These are phyloP conservation scores for Castanospermum australe DNA, from an alignment of 306 rosid genomes.

Conservation along the genomic window DNA sequence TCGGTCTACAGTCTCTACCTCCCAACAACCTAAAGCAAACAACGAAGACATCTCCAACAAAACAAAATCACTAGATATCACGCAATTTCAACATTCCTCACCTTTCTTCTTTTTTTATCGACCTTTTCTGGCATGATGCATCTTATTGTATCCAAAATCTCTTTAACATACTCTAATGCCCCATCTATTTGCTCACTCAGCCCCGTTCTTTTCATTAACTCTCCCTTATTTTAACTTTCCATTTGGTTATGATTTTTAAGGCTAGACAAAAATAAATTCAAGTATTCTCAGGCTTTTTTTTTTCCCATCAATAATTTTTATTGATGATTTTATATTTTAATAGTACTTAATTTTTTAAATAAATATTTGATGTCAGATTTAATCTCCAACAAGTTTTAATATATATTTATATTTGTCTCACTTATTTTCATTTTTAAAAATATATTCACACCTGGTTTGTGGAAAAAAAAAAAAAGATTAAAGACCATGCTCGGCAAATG, in stretches of 20 bases:
- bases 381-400: not conserved
- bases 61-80: constrained; percentile 45
- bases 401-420: not conserved
- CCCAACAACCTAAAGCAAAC: constrained; percentile 36
- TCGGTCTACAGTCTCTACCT: constrained; percentile 28
- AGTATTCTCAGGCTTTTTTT: not conserved
- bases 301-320: too few relatives aligned
- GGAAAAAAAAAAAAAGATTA: not conserved
- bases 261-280: not conserved
- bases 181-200: not conserved
- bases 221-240: constrained; percentile 12
- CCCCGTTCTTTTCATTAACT: constrained; percentile 5
- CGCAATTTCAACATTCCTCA: constrained; percentile 46
- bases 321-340: not conserved
- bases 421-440: not conserved
- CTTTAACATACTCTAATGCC: constrained; percentile 6
- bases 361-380: not conserved
- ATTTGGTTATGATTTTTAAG: not conserved
- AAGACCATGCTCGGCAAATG: not conserved
- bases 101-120: constrained; percentile 10
- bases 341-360: not conserved
- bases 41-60: constrained; percentile 46
- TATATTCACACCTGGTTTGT: not conserved
- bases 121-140: constrained; percentile 12
- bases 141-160: constrained; percentile 9